phyloP scores from a whole-genome alignment of 192 early-diverging fungal species.

The Funneliformis geosporum region DNA sequence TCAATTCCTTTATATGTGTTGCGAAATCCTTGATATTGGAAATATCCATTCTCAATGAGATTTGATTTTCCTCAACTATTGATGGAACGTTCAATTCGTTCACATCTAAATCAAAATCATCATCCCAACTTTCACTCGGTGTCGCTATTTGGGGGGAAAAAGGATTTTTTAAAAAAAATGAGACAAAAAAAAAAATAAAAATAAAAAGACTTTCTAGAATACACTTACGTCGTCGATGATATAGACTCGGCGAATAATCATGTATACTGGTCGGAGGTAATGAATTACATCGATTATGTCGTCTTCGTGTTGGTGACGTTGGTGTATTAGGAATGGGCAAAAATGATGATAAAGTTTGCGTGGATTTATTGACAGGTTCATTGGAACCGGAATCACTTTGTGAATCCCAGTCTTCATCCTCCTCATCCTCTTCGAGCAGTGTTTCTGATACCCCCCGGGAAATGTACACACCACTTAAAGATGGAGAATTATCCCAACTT shows the following conservation, averaged over 20 bases:
- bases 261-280: not conserved
- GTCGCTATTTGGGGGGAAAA: slow-evolving; percentile 32
- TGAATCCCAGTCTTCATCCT: slow-evolving; percentile 41
- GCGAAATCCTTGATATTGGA: slow-evolving; percentile 46
- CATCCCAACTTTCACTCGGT: slow-evolving; percentile 48
- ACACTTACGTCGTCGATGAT: slow-evolving; percentile 19
- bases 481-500: not conserved
- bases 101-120: slow-evolving; percentile 41
- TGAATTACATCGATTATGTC: slow-evolving; percentile 27
- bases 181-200: slow-evolving; percentile 27
- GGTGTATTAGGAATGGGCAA: slow-evolving; percentile 32
- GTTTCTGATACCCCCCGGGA: not conserved
- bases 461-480: not conserved
- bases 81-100: slow-evolving; percentile 41
- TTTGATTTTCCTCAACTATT: slow-evolving; percentile 41
- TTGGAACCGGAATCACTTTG: slow-evolving; percentile 25
- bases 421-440: slow-evolving; percentile 40
- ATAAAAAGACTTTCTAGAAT: not conserved
- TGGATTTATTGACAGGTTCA: slow-evolving; percentile 26
- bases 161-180: not conserved
- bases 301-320: slow-evolving; percentile 27
- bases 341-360: slow-evolving; percentile 29
- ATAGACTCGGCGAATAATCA: slow-evolving; percentile 10
- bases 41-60: slow-evolving; percentile 43
- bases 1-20: slow-evolving; percentile 42